phyloP scores from a whole-genome alignment of 2,329 filamentous ascomycete genomes.

The Aureobasidium sp. region DNA sequence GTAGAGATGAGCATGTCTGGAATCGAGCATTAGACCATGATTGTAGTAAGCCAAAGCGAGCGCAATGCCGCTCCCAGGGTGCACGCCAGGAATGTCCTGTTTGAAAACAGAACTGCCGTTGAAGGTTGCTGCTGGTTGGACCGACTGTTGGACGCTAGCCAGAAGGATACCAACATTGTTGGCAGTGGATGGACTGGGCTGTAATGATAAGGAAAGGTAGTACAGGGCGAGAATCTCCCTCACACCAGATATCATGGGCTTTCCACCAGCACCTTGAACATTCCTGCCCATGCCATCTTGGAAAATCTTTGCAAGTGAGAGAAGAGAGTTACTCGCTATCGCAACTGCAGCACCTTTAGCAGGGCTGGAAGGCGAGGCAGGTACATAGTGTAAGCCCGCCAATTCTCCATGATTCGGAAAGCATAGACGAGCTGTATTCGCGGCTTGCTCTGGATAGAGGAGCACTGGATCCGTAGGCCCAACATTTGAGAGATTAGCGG shows the following conservation, averaged over 20 bases:
- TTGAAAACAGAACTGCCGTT: constrained; percentile 20
- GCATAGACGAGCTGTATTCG: constrained; percentile 72
- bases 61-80: constrained; percentile 76
- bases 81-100: constrained; percentile 61
- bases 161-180: constrained; percentile 97
- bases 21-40: constrained; percentile 80
- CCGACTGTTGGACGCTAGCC: constrained; percentile 75
- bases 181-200: constrained; percentile 92
- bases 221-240: constrained; percentile 91
- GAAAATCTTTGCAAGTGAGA: constrained; percentile 95
- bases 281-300: constrained; percentile 88
- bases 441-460: constrained; percentile 72
- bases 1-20: constrained; percentile 88
- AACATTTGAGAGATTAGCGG: constrained; percentile 20
- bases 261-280: constrained; percentile 31
- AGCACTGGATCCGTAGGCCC: constrained; percentile 56
- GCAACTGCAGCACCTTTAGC: constrained; percentile 74
- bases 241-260: constrained; percentile 57
- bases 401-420: constrained; percentile 69
- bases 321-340: constrained; percentile 91
- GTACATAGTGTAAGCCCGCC: constrained; percentile 66
- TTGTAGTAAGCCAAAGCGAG: constrained; percentile 91
- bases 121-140: constrained; percentile 31
- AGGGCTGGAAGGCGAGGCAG: constrained; percentile 48
- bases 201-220: constrained; percentile 86